These are phyloP conservation scores for Starmerella scarabaei DNA, from an alignment of 805 yeast genomes.

Conservation along the genomic window DNA sequence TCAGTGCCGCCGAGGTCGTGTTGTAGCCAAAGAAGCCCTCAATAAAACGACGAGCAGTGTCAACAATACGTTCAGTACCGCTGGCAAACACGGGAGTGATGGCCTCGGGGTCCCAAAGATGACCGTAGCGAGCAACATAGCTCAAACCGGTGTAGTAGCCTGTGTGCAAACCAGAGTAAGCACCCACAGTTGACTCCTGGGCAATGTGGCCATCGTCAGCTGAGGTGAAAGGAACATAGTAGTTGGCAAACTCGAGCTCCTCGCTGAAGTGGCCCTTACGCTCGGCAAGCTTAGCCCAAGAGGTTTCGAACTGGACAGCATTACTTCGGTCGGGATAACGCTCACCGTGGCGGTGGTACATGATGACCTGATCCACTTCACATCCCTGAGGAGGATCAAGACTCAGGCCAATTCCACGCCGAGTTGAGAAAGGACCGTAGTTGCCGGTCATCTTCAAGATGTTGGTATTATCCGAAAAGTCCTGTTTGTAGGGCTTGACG, in stretches of 20 bases:
- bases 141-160: constrained; percentile 34
- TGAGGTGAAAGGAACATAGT: constrained; percentile 35
- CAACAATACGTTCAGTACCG: constrained; percentile 27
- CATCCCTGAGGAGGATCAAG: constrained; percentile 36
- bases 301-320: constrained; percentile 17
- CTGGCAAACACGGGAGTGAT: constrained; percentile 32
- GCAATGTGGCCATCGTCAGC: constrained; percentile 21
- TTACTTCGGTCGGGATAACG: constrained; percentile 30
- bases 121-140: constrained; percentile 33
- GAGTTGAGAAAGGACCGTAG: constrained; percentile 37
- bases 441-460: constrained; percentile 30
- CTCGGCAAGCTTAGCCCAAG: constrained; percentile 14
- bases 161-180: constrained; percentile 36
- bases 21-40: constrained; percentile 43
- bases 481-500: constrained; percentile 5
- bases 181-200: constrained; percentile 37
- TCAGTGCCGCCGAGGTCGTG: constrained; percentile 29
- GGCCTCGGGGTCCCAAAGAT: constrained; percentile 28
- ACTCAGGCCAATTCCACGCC: constrained; percentile 37
- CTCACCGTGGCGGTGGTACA: constrained; percentile 41
- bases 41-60: constrained; percentile 42
- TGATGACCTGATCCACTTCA: constrained; percentile 37
- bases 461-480: constrained; percentile 31
- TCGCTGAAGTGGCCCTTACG: neutral
- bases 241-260: constrained; percentile 33